These are phyloP conservation scores for Blastobotrys ciferrii DNA, from an alignment of 1,139 yeast species.

Conservation along the genomic window DNA sequence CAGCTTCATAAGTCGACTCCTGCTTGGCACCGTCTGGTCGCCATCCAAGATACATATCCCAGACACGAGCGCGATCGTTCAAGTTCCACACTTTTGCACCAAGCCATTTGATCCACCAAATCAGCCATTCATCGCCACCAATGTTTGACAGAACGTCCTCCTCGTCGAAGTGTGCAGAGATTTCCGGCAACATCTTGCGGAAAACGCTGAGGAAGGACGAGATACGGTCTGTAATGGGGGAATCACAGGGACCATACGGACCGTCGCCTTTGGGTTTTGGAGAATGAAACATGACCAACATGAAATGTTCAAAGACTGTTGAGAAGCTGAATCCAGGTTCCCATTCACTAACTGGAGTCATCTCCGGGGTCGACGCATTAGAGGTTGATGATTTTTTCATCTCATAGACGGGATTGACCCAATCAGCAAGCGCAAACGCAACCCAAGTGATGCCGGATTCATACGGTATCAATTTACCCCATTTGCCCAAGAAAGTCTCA, in stretches of 20 bases:
- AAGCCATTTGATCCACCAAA: conserved; percentile 93
- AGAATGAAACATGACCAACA: conserved; percentile 71
- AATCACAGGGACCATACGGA: conserved; percentile 33
- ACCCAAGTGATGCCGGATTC: conserved; percentile 85
- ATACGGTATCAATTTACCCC: conserved; percentile 77
- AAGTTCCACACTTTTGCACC: conserved; percentile 88
- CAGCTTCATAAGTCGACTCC: conserved; percentile 13
- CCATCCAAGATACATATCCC: conserved; percentile 88
- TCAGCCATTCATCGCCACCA: conserved; percentile 81
- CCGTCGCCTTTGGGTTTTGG: conserved; percentile 42
- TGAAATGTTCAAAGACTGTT: conserved; percentile 65
- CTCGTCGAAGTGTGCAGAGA: conserved; percentile 73
- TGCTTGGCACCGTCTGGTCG: conserved; percentile 43
- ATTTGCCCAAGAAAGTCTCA: conserved; percentile 61
- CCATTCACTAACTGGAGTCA: conserved; percentile 23
- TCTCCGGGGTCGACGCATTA: conserved; percentile 18
- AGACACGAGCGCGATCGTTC: conserved; percentile 77
- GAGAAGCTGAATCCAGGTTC: conserved; percentile 16
- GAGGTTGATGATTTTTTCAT: conserved; percentile 15
- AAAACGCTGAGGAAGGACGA: conserved; percentile 70
- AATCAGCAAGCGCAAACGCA: conserved; percentile 83
- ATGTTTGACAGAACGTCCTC: conserved; percentile 66
- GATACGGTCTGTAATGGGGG: conserved; percentile 56
- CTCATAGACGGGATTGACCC: conserved; percentile 64
- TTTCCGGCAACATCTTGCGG: conserved; percentile 67